These are phyloP conservation scores for Tulasnella sp. DNA, from an alignment of 768 basidiomycete species.

Conservation along the genomic window DNA sequence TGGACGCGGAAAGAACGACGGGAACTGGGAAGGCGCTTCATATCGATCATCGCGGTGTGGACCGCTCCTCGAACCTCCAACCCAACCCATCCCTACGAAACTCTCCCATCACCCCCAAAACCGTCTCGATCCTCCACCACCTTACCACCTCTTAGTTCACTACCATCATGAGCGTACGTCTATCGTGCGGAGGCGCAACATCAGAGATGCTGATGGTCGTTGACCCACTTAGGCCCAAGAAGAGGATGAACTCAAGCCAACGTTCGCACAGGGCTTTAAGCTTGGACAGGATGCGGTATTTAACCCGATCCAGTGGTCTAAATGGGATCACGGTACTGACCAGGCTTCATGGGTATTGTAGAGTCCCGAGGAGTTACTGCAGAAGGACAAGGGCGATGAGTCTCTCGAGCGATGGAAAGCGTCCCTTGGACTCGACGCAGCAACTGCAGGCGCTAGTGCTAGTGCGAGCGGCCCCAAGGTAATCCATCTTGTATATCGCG, in stretches of 20 bases:
- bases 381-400: conserved; percentile 86
- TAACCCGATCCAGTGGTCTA: not conserved
- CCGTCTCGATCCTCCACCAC: not conserved
- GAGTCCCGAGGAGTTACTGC: conserved; percentile 74
- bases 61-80: not conserved
- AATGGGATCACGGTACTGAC: not conserved
- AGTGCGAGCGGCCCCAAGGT: conserved; percentile 65
- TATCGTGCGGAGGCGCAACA: not conserved
- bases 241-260: conserved; percentile 66
- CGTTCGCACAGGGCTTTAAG: conserved; percentile 79
- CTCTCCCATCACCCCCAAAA: not conserved
- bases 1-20: not conserved
- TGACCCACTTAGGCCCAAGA: conserved; percentile 34
- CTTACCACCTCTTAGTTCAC: not conserved
- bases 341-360: conserved; percentile 37
- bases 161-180: not conserved
- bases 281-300: conserved; percentile 48
- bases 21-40: not conserved
- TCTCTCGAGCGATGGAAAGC: conserved; percentile 95
- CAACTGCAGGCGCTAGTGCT: conserved; percentile 37
- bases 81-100: not conserved
- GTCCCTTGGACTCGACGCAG: conserved; percentile 70
- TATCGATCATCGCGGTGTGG: conserved; percentile 1
- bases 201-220: not conserved
- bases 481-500: conserved; percentile 18